Percentiles rank a stretch among this genome's conserved stretches.
phyloP scores from a whole-genome alignment of 1,284 basidiomycete species.

The Tausonia pullulans region DNA sequence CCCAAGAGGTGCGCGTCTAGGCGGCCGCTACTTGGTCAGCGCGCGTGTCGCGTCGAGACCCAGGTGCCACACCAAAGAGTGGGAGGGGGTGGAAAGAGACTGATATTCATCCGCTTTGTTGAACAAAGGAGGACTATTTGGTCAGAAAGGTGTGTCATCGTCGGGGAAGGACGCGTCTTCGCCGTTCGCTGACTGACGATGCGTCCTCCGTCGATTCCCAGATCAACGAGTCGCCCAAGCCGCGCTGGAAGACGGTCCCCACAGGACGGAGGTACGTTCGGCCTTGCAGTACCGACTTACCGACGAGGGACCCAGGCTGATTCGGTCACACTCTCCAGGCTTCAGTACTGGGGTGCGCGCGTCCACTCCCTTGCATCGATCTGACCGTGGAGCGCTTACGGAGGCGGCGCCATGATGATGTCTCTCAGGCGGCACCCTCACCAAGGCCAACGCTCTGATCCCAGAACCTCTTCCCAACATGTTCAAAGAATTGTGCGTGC shows the following conservation, averaged over 20 bases:
- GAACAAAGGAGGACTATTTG: conserved; percentile 9
- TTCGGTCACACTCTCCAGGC: background rate
- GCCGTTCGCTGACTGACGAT: background rate
- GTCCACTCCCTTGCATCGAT: background rate
- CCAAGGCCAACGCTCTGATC: conserved; percentile 14
- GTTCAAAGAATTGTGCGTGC: conserved; percentile 4
- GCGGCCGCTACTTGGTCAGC: no score
- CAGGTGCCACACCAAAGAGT: no score
- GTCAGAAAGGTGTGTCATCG: conserved; percentile 7
- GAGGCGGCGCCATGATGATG: no score
- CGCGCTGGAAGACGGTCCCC: conserved; percentile 14
- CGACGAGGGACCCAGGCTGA: background rate
- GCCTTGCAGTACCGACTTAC: background rate
- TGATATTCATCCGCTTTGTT: no score
- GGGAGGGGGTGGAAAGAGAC: no score
- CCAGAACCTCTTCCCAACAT: conserved; percentile 7
- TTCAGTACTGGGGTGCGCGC: conserved; percentile 15
- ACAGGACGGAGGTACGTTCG: conserved; percentile 12
- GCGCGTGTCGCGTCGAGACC: no score
- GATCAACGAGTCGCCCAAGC: conserved; percentile 8
- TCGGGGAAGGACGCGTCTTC: no score
- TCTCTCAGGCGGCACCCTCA: conserved; percentile 4
- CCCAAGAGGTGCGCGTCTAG: no score
- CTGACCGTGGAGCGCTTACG: background rate
- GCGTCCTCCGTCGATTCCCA: background rate